Evolutionary conservation across 768 basidiomycete genomes (phyloP).

Genomic region (Mycena chlorophos): DNA sequence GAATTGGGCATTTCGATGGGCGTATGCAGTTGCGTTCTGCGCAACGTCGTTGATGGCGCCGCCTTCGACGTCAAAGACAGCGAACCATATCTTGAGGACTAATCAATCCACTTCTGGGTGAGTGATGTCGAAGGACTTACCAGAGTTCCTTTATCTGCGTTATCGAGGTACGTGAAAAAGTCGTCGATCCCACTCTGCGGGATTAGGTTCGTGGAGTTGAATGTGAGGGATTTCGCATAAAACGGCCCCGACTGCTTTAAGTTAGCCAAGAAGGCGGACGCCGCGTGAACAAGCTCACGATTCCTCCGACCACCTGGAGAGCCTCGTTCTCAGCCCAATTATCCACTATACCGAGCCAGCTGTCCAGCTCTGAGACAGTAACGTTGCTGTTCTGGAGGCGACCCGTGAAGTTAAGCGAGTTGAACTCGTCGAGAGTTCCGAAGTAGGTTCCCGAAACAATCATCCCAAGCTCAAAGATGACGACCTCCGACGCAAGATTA

Average conservation of each 20-base stretch:
- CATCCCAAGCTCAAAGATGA: constrained; percentile 19
- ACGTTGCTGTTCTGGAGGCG: constrained; percentile 1
- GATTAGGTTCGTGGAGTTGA: constrained; percentile 15
- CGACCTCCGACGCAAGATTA: constrained; percentile 18
- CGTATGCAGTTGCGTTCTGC: constrained; percentile 20
- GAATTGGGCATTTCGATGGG: constrained; percentile 20
- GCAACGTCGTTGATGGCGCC: constrained; percentile 21
- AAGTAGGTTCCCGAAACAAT: constrained; percentile 18
- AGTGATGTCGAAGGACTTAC: not conserved
- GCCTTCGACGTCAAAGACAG: constrained; percentile 21
- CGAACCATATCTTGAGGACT: constrained; percentile 25
- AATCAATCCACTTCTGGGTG: too few relatives aligned
- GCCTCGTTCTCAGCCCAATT: constrained; percentile 22
- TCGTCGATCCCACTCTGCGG: constrained; percentile 11
- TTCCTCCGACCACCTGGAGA: constrained; percentile 12
- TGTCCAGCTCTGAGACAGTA: constrained; percentile 11
- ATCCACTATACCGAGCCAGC: constrained; percentile 19
- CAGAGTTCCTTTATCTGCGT: constrained; percentile 17
- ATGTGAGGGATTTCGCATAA: constrained; percentile 21
- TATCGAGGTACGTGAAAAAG: constrained; percentile 18
- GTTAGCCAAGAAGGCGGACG: too few relatives aligned
- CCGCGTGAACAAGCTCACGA: constrained; percentile 13
- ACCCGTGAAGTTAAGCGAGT: constrained; percentile 13
- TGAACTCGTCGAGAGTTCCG: constrained; percentile 19
- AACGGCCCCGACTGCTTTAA: constrained; percentile 15